Base-by-base conservation (phyloP, 2,329 filamentous ascomycete genomes). In the Ilyonectria mors-panacis region DNA sequence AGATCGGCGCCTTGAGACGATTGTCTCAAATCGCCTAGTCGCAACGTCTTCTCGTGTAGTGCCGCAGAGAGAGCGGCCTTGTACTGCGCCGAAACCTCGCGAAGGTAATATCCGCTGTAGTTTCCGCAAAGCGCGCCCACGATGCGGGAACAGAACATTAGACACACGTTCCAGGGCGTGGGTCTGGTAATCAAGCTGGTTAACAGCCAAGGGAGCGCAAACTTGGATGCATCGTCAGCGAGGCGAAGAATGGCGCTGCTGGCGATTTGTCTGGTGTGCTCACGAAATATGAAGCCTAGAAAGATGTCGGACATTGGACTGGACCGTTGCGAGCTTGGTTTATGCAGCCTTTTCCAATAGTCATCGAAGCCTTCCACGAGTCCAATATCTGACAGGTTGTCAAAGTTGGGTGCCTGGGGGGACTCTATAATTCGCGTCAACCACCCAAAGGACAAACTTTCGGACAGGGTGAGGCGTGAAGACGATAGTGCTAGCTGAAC, bases 181-280 rank as follows among this genome's bases (percentile, higher is more conserved):
- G 44, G 44, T 9, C 23, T 12, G 17, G 44, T 26, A n/a, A 47
- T 12, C 44, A 47, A 47, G 44, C 23, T 47, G n/a, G 10, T 47
- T 12, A 47, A 12, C 6, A 47, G 15, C 44, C 44, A 47, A 19
- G 44, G 44, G 15, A 47, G 44, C 6, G 44, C 44, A n/a, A 47
- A 47, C 15, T 47, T 47, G 44, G 44, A 47, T 47, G 44, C 44
- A 26, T 47, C 44, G 44, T 47, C 44, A n/a, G n/a, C 17, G 6
- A 47, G 44, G 10, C 44, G 44, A 8, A 47, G 23, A 47, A 47
- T 10, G 4, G 12, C 44, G 10, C 44, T 47, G 44, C n/a, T 26
- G 15, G n/a, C 4, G 23, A 47, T 10, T 47, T 19, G 23, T 8
- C n/a, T 10, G 17, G n/a, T 3, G 23, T 47, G 44, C n/a, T 47